Conservation (phyloP, 495 filamentous ascomycete genomes). For the Talaromyces nanjingensis region DNA sequence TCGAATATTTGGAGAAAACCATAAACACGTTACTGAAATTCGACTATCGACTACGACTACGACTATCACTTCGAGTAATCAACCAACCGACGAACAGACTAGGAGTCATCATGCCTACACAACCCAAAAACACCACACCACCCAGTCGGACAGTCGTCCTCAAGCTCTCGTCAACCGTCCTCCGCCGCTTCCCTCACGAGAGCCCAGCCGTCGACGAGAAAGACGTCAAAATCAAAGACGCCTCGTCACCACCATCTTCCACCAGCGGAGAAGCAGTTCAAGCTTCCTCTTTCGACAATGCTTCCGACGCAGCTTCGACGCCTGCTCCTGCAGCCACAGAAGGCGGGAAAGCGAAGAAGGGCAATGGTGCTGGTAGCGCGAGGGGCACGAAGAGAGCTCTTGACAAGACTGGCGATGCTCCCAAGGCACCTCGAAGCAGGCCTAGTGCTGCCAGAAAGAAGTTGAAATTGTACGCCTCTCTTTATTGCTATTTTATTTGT, state of each 20-base stretch:
- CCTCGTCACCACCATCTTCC: slow-evolving; percentile 36
- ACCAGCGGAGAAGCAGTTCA: slow-evolving; percentile 44
- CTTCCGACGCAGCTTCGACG: slow-evolving; percentile 47
- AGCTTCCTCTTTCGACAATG: slow-evolving; percentile 47
- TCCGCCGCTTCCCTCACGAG: slow-evolving; percentile 39
- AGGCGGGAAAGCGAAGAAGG: slow-evolving; percentile 42
- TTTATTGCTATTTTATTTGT: slow-evolving; percentile 15
- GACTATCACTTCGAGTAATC: slow-evolving; percentile 15
- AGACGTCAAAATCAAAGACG: slow-evolving; percentile 29
- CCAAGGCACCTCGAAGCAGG: slow-evolving; percentile 60
- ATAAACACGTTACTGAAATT: slow-evolving; percentile 13
- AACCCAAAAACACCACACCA: slow-evolving; percentile 23
- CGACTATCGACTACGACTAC: slow-evolving; percentile 22
- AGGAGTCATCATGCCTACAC: slow-evolving; percentile 20
- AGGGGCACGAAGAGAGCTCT: slow-evolving; percentile 50
- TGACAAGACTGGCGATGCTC: slow-evolving; percentile 48
- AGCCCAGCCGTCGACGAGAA: slow-evolving; percentile 20
- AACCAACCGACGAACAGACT: slow-evolving; percentile 2
- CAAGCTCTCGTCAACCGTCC: slow-evolving; percentile 40
- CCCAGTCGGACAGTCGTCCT: slow-evolving; percentile 46
- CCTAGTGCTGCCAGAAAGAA: slow-evolving; percentile 96
- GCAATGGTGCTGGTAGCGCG: not conserved
- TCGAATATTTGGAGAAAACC: not conserved
- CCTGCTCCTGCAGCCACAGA: slow-evolving; percentile 48
- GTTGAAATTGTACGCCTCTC: slow-evolving; percentile 69